Evolutionary conservation across 2,329 filamentous ascomycete species (phyloP), one percentile per base, ranked within the genome.

Genomic region (Sarocladiaceae sp.): DNA sequence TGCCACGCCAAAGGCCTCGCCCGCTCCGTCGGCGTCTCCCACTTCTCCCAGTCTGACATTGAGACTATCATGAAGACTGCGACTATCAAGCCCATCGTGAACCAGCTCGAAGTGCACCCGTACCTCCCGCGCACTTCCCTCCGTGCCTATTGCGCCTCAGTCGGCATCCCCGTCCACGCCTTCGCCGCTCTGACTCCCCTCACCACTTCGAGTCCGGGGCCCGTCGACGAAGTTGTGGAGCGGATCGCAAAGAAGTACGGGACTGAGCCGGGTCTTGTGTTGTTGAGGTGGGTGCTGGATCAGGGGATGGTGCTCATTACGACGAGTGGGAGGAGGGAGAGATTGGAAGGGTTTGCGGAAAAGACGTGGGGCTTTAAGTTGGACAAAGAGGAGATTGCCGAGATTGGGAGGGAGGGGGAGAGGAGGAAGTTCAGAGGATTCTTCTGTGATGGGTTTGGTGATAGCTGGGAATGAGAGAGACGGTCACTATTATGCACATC

Each of bases 1-100:
- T 35, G 33, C 18, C 33, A n/a, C 16, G 33, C 10, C 6, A 5
- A 35, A 7, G 33, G 33, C 5, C 33, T 35, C 6, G 33, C 33
- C n/a, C 33, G 33, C n/a, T 77, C 80, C 40, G 87, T 91, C 53
- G 86, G 87, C 41, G 81, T 91, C 23, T 86, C 82, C 55, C 91
- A 91, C 69, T 90, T 84, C 59, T 86, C 85, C 0, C 76, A 85
- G 39, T 57, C 62, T n/a, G 65, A 82, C 53, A 59, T 82, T 13
- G 70, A 79, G 59, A 31, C n/a, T 19, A 42, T 42, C 24, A 15
- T 42, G 7, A 31, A 42, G 23, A 15, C 13, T 21, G 39, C 39
- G 3, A 42, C 4, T 9, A 16, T 42, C 24, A 42, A 31, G 13
- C 81, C 81, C 2, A 76, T 76, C 3, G 72, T 74, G 52, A 83